Base-by-base conservation (phyloP, 2,329 filamentous ascomycete genomes). In the Myriangium duriaei region DNA sequence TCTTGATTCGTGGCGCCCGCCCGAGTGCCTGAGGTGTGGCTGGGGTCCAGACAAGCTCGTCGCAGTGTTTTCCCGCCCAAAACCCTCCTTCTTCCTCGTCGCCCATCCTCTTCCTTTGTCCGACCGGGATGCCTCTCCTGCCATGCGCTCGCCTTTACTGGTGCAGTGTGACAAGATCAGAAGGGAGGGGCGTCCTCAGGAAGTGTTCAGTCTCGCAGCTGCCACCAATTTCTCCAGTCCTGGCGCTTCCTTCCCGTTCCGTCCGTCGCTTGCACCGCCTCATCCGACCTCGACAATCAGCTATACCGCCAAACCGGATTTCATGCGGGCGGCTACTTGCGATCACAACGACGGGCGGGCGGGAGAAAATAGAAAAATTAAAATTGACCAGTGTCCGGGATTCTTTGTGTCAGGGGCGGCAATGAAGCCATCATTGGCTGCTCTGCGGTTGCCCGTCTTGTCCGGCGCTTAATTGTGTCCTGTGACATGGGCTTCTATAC, bases 401-500 rank as follows among this genome's bases (percentile, higher is more conserved):
- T 26, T 39, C 36, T 33, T 39, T 39, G 36, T 32, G 36, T 39
- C 19, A 18, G 13, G 16, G 28, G 30, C 36, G 26, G 21, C 36
- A 39, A 39, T 32, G 36, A 17, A 39, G 36, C 36, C 26, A 33
- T 39, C 28, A 39, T 39, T 39, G 36, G 36, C 36, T 39, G 29
- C 36, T 39, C 36, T 32, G 36, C 29, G 12, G 36, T 19, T 30
- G 40, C 26, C 36, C 30, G 18, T 38, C 15, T 42, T 34, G 29
- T 26, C 30, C 30, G 42, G 45, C 45, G 45, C 45, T 44, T 56
- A 58, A 50, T 49, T 51, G 48, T 51, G 45, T 51, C 49, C 45
- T 45, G 49, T 48, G 42, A 47, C 50, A 51, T 48, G 48, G 53
- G 49, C 53, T 56, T 49, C 48, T 49, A 49, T 52, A 51, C 48